A percentile compares a stretch with the other conserved stretches of the same genome.
These are phyloP conservation scores for Lactarius hengduanensis DNA, from an alignment of 768 basidiomycete genomes.

Conservation along the genomic window DNA sequence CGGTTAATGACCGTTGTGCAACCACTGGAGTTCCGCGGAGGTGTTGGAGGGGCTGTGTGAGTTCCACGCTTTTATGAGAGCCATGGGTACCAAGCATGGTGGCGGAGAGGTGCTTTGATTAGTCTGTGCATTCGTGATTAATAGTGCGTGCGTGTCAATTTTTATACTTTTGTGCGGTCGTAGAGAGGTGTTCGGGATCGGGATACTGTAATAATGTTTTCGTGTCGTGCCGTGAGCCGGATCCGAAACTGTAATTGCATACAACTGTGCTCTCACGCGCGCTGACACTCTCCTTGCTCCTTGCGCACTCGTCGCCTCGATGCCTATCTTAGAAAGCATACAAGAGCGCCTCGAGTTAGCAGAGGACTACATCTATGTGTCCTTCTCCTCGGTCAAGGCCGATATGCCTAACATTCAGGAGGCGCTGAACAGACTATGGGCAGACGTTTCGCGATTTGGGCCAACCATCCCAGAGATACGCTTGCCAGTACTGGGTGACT, in stretches of 20 bases:
- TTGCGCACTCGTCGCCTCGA: constrained; percentile 1
- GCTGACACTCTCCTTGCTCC: not conserved
- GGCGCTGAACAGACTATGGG: constrained; percentile 66
- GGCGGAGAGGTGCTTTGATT: constrained; percentile 55
- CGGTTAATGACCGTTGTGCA: constrained; percentile 74
- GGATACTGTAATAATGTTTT: not conserved
- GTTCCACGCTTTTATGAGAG: constrained; percentile 65
- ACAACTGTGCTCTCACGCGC: not conserved
- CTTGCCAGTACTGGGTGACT: constrained; percentile 65
- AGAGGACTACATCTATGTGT: constrained; percentile 64
- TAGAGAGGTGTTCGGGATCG: too few species aligned
- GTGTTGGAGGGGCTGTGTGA: constrained; percentile 57
- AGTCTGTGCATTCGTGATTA: not conserved
- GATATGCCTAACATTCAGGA: constrained; percentile 66
- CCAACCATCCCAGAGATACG: constrained; percentile 50
- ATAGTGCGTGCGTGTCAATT: not conserved
- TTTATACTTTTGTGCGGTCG: not conserved
- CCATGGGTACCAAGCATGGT: constrained; percentile 64
- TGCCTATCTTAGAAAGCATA: constrained; percentile 25
- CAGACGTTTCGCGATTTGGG: constrained; percentile 79
- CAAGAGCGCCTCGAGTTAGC: constrained; percentile 52
- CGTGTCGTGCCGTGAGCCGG: not conserved
- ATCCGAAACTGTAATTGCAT: not conserved
- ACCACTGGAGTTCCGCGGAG: constrained; percentile 61
- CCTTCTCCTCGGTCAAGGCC: constrained; percentile 54